Conservation (phyloP, 768 basidiomycete genomes). For the Mycena vitilis region DNA sequence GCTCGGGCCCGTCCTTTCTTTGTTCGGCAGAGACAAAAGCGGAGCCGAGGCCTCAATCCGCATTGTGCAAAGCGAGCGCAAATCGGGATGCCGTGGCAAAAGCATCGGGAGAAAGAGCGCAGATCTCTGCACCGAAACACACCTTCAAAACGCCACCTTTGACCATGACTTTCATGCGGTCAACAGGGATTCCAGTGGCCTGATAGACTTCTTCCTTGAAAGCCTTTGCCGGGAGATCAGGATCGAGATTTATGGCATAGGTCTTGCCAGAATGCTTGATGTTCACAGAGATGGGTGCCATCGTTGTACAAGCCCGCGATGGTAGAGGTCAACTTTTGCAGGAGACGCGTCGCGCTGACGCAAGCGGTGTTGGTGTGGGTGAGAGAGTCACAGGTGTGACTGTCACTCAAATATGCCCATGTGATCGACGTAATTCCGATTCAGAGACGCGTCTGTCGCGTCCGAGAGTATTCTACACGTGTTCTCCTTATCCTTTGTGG, state of each 20-base stretch:
- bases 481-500: too few relatives aligned
- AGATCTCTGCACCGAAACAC: conserved; percentile 34
- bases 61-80: background rate
- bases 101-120: background rate
- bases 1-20: background rate
- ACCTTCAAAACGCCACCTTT: conserved; percentile 94
- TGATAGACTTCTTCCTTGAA: conserved; percentile 91
- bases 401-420: background rate
- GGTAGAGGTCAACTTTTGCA: conserved; percentile 20
- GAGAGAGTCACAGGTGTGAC: too few relatives aligned
- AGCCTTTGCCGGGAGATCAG: conserved; percentile 70
- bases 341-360: conserved; percentile 42
- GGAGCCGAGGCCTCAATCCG: background rate
- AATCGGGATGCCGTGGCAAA: background rate
- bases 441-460: too few relatives aligned
- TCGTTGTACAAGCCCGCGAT: conserved; percentile 42
- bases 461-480: too few relatives aligned
- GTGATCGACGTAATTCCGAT: background rate
- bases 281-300: conserved; percentile 80
- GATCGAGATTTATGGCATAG: conserved; percentile 77
- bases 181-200: conserved; percentile 86
- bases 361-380: conserved; percentile 4
- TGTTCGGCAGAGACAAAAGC: conserved; percentile 1
- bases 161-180: conserved; percentile 98
- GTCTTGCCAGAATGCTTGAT: conserved; percentile 93